phyloP scores from a whole-genome alignment of 2,329 filamentous ascomycete genomes.

The Neofusicoccum cordaticola region DNA sequence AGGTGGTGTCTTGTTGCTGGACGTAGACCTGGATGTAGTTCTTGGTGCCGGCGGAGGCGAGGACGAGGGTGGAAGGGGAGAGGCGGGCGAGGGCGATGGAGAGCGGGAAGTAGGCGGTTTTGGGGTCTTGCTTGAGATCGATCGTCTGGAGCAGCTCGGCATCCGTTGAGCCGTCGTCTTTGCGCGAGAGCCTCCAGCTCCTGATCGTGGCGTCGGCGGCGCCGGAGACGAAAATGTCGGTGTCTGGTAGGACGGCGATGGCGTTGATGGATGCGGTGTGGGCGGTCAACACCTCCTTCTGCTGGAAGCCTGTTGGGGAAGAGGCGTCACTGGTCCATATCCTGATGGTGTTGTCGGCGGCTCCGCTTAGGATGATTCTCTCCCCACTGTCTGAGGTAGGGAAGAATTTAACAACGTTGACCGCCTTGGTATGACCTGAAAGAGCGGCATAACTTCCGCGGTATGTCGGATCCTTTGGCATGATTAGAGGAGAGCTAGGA shows the following conservation, averaged over 20 bases:
- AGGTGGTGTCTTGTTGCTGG: slow-evolving; percentile 51
- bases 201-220: slow-evolving; percentile 62
- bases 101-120: slow-evolving; percentile 80
- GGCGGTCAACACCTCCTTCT: slow-evolving; percentile 54
- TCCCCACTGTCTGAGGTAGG: slow-evolving; percentile 48
- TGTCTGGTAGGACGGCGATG: slow-evolving; percentile 47
- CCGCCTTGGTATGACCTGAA: slow-evolving; percentile 71
- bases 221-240: slow-evolving; percentile 55
- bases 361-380: slow-evolving; percentile 70
- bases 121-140: slow-evolving; percentile 49
- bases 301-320: slow-evolving; percentile 35
- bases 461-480: slow-evolving; percentile 34
- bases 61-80: slow-evolving; percentile 56
- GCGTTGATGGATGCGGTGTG: slow-evolving; percentile 75
- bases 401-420: slow-evolving; percentile 82
- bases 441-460: slow-evolving; percentile 66
- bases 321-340: slow-evolving; percentile 51
- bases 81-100: slow-evolving; percentile 67
- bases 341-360: slow-evolving; percentile 73
- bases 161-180: slow-evolving; percentile 28
- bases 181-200: slow-evolving; percentile 62
- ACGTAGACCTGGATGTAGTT: slow-evolving; percentile 79
- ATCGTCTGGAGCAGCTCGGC: slow-evolving; percentile 25
- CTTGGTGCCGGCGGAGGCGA: slow-evolving; percentile 84
- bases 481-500: background rate